Base-by-base conservation (phyloP, 805 yeast species). In the Cyberlindnera mississippiensis region DNA sequence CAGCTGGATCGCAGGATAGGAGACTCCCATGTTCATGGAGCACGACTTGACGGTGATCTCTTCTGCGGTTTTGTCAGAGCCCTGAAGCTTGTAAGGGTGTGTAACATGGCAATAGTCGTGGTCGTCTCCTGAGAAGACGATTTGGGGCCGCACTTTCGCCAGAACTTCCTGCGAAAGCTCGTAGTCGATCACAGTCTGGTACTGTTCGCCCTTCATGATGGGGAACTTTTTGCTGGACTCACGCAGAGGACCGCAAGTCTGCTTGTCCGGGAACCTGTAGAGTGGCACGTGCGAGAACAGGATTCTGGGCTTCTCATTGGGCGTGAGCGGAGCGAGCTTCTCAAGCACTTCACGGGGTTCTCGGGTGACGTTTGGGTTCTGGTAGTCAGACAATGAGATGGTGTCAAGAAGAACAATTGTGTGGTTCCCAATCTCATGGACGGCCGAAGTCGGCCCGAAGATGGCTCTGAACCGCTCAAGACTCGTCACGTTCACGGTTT, bases 11-110 rank as follows among this genome's bases (percentile, higher is more conserved):
- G 96, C 98, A 0, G 99, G 99, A 40, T 71, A 69, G 39, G 69
- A 63, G 22, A 93, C 80, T 0, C 98, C 98, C 80, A 87, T 85
- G 17, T 96, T 90, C 95, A 93, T 85, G 12, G 96, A 83, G 39
- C 84, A 78, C 4, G 95, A 79, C 61, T 93, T 93, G 22, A 90
- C 89, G 0, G 96, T 87, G 49, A 84, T 78, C 60, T 93, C 99
- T 38, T 81, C 82, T 3, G 78, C 70, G 3, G 49, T 53, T 29
- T 50, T 46, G 0, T 48, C 42, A 1, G 57, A 60, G 0, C 49
- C 49, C 44, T 65, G 57, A 10, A 49, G 30, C 10, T 33, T 27
- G 41, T 56, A 59, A 2, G 51, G 41, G 59, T 91, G 97, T 16
- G 66, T 64, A 24, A 83, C 73, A 50, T 85, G 87, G 61, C 99